These are phyloP conservation scores for Gossypium australe DNA, from an alignment of 345 rosid species.

Conservation along the genomic window DNA sequence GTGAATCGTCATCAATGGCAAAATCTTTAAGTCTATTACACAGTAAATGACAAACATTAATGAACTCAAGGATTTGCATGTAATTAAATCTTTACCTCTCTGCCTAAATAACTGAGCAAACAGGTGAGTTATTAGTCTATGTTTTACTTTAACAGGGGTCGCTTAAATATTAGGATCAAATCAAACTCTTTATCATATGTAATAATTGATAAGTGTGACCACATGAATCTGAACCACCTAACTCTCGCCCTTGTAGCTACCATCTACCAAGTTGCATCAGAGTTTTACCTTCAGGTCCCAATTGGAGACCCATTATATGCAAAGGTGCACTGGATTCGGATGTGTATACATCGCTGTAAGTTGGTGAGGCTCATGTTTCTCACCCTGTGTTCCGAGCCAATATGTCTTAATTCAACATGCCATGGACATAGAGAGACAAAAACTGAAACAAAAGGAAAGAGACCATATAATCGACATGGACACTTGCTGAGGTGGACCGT, in stretches of 20 bases:
- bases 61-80: background rate
- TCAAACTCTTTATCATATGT: background rate
- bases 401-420: slow-evolving; percentile 6
- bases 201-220: background rate
- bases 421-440: background rate
- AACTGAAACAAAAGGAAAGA: background rate
- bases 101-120: background rate
- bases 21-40: too few relatives aligned
- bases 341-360: background rate
- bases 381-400: background rate
- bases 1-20: too few relatives aligned
- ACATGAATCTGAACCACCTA: background rate
- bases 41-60: too few relatives aligned
- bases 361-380: slow-evolving; percentile 12
- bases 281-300: background rate
- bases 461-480: background rate
- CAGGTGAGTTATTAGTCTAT: background rate
- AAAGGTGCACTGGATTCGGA: background rate
- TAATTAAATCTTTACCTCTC: background rate
- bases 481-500: background rate
- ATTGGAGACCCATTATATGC: background rate
- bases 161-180: background rate
- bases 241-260: background rate
- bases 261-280: background rate
- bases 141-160: background rate